Percentiles rank a stretch among this genome's conserved stretches.
Evolutionary conservation across 1,284 basidiomycete genomes (phyloP).

Genomic region (Inonotus obliquus): DNA sequence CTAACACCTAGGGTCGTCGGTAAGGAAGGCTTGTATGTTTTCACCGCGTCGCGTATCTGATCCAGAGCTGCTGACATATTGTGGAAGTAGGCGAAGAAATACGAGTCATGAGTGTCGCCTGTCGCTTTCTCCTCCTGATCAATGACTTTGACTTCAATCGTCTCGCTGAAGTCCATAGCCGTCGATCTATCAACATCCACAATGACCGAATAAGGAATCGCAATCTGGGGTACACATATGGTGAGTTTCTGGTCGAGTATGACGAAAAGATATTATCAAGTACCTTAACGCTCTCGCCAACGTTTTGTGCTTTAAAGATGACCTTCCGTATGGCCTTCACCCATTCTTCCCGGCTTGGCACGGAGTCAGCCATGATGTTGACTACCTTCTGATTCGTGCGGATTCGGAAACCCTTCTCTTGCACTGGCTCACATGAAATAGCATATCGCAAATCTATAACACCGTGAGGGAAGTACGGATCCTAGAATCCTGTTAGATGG

Average conservation of each 20-base stretch:
- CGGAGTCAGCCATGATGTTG: conserved; percentile 71
- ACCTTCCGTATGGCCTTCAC: conserved; percentile 87
- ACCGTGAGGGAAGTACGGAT: conserved; percentile 95
- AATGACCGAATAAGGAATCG: conserved; percentile 88
- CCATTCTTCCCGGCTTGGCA: conserved; percentile 86
- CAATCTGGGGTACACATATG: conserved; percentile 53
- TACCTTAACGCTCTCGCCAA: conserved; percentile 91
- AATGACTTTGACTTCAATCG: conserved; percentile 87
- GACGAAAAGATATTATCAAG: conserved; percentile 16
- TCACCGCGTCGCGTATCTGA: conserved; percentile 72
- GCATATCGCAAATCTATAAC: conserved; percentile 93
- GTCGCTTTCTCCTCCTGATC: conserved; percentile 73
- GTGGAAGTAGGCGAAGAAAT: conserved; percentile 91
- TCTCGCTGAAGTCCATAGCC: conserved; percentile 91
- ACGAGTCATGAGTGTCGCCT: conserved; percentile 65
- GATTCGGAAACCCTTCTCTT: conserved; percentile 72
- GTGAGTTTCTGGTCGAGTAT: background rate
- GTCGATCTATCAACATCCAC: conserved; percentile 84
- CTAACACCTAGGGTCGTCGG: background rate
- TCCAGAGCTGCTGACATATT: conserved; percentile 72
- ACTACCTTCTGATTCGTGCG: conserved; percentile 78
- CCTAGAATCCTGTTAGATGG: conserved; percentile 39
- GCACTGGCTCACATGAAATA: conserved; percentile 75
- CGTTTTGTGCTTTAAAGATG: conserved; percentile 93
- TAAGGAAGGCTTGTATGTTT: conserved; percentile 34